A percentile compares a stretch with the other conserved stretches of the same genome.
Evolutionary conservation across 2,329 filamentous ascomycete species (phyloP).

Genomic region (Fusarium penzigii): DNA sequence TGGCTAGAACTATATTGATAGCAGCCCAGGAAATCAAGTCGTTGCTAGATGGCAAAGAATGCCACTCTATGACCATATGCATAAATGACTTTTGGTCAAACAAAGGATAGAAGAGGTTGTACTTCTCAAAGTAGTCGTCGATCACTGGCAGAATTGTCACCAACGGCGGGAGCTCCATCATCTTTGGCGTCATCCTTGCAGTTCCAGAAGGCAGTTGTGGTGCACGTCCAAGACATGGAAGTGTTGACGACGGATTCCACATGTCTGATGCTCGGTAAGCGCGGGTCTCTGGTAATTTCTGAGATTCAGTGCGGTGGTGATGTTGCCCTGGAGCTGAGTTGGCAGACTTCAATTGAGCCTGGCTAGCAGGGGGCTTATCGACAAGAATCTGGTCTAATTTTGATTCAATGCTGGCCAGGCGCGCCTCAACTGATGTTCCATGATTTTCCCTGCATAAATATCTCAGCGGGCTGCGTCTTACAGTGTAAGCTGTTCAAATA

Average conservation of each 20-base stretch:
- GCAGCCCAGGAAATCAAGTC: constrained; percentile 27
- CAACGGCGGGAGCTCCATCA: constrained; percentile 6
- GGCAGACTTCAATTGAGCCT: background rate
- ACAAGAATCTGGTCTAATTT: constrained; percentile 4
- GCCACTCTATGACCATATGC: constrained; percentile 32
- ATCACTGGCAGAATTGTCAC: background rate
- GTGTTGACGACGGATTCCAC: constrained; percentile 4
- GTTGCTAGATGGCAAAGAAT: constrained; percentile 16
- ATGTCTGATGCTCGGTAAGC: constrained; percentile 3
- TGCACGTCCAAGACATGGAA: constrained; percentile 6
- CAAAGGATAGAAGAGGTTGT: constrained; percentile 26
- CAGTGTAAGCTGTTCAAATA: no score
- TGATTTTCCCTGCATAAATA: no score
- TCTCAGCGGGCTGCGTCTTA: no score
- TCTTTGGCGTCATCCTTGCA: background rate
- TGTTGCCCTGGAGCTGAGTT: background rate
- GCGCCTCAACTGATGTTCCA: background rate
- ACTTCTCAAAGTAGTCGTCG: constrained; percentile 5
- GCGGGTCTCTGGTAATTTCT: constrained; percentile 6
- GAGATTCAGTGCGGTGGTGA: constrained; percentile 1
- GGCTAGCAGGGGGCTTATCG: background rate
- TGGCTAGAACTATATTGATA: constrained; percentile 35
- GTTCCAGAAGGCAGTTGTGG: background rate
- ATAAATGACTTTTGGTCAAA: constrained; percentile 34
- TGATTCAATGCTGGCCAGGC: constrained; percentile 6